Conservation (phyloP, 306 rosid species). For the Malus orientalis region DNA sequence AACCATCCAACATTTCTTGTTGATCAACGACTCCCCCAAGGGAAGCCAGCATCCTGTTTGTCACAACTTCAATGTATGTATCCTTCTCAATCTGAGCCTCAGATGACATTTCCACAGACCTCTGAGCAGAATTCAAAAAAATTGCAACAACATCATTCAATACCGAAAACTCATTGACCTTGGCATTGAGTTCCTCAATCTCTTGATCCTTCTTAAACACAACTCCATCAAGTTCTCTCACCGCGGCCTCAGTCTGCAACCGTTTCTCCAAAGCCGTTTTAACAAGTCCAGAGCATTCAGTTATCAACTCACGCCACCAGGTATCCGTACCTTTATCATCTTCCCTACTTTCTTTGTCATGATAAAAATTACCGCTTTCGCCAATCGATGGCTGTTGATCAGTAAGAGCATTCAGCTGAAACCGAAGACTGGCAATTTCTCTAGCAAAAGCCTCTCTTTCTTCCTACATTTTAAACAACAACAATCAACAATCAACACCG, state of each 20-base stretch:
- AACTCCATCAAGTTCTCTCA: constrained; percentile 35
- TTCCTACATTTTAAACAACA: constrained; percentile 32
- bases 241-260: constrained; percentile 24
- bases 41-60: constrained; percentile 47
- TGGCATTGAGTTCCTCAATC: constrained; percentile 59
- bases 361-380: constrained; percentile 3
- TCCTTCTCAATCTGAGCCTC: constrained; percentile 39
- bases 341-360: constrained; percentile 21
- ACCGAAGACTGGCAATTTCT: constrained; percentile 42
- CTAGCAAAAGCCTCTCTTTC: constrained; percentile 42
- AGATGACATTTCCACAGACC: constrained; percentile 22
- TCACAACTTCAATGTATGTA: constrained; percentile 28
- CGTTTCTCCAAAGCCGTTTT: constrained; percentile 40
- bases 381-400: constrained; percentile 14
- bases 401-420: constrained; percentile 48
- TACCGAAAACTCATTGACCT: constrained; percentile 35
- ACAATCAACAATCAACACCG: background rate
- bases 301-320: constrained; percentile 34
- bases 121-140: constrained; percentile 19
- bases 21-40: constrained; percentile 45
- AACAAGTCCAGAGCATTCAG: constrained; percentile 51
- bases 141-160: constrained; percentile 25
- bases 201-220: constrained; percentile 52
- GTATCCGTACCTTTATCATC: constrained; percentile 15
- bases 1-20: constrained; percentile 38